Percentiles rank a stretch among this genome's conserved stretches.
Evolutionary conservation across 2,329 filamentous ascomycete genomes (phyloP).

Genomic region (Akanthomyces uredinophilus): DNA sequence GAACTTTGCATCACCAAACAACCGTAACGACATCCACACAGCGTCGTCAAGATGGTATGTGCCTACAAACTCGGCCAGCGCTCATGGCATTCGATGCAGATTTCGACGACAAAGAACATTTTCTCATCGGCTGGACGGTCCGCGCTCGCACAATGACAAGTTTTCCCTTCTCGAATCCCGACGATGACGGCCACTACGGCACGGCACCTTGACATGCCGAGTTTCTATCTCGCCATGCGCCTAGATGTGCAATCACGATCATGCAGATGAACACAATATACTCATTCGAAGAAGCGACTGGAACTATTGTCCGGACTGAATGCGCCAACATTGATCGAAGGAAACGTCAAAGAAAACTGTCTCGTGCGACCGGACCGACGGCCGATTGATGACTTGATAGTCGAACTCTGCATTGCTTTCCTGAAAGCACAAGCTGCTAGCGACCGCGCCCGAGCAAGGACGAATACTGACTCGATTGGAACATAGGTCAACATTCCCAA

Average conservation of each 20-base stretch:
- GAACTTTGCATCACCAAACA: conserved; percentile 40
- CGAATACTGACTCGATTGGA: conserved; percentile 26
- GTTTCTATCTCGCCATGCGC: background rate
- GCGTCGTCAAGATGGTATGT: conserved; percentile 47
- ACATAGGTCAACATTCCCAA: conserved; percentile 93
- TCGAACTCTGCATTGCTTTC: conserved; percentile 12
- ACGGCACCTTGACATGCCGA: background rate
- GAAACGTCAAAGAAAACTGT: conserved; percentile 18
- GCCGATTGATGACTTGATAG: background rate
- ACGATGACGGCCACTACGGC: background rate
- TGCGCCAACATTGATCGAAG: background rate
- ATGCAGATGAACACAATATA: background rate
- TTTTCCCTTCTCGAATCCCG: conserved; percentile 11
- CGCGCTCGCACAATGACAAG: conserved; percentile 29
- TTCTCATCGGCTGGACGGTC: conserved; percentile 17
- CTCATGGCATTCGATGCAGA: conserved; percentile 13
- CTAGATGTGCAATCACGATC: background rate
- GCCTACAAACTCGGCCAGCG: conserved; percentile 9
- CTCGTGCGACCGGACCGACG: conserved; percentile 16
- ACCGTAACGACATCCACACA: conserved; percentile 37
- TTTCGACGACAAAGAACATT: conserved; percentile 12
- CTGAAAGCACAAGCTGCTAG: background rate
- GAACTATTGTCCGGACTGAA: background rate
- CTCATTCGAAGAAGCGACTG: background rate
- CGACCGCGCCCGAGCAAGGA: conserved; percentile 1